These are phyloP conservation scores for Ustilago esculenta DNA, from an alignment of 1,284 basidiomycete species.

Conservation along the genomic window DNA sequence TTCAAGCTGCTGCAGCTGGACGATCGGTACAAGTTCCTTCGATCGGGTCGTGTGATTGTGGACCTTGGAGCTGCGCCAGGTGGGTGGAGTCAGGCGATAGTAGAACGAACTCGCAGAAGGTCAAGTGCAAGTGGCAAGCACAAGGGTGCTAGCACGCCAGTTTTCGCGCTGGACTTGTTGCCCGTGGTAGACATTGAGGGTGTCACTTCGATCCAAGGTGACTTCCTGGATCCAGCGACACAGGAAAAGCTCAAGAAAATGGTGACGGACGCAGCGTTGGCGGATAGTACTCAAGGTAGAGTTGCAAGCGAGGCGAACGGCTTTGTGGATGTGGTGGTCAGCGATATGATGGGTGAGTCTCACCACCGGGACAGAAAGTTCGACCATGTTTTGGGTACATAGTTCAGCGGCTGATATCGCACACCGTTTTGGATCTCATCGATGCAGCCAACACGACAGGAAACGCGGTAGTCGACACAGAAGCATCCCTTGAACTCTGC, in stretches of 20 bases:
- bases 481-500: constrained; percentile 43
- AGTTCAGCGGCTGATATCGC: no score
- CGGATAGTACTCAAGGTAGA: no score
- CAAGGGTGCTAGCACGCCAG: neutral
- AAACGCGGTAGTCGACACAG: constrained; percentile 45
- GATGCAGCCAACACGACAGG: constrained; percentile 45
- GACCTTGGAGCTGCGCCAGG: constrained; percentile 63
- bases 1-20: constrained; percentile 60
- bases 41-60: constrained; percentile 44
- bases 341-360: constrained; percentile 62
- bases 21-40: constrained; percentile 49
- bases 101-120: constrained; percentile 18
- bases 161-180: constrained; percentile 57
- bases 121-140: neutral
- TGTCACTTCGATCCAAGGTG: constrained; percentile 45
- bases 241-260: constrained; percentile 25
- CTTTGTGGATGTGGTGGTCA: constrained; percentile 57
- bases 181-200: constrained; percentile 30
- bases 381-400: no score
- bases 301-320: neutral
- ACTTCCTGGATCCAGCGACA: constrained; percentile 40
- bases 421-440: neutral
- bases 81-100: constrained; percentile 59
- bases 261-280: constrained; percentile 7
- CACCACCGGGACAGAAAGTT: no score